Evolutionary conservation across 2,329 filamentous ascomycete genomes (phyloP).

Genomic region (Diaporthe sp.): DNA sequence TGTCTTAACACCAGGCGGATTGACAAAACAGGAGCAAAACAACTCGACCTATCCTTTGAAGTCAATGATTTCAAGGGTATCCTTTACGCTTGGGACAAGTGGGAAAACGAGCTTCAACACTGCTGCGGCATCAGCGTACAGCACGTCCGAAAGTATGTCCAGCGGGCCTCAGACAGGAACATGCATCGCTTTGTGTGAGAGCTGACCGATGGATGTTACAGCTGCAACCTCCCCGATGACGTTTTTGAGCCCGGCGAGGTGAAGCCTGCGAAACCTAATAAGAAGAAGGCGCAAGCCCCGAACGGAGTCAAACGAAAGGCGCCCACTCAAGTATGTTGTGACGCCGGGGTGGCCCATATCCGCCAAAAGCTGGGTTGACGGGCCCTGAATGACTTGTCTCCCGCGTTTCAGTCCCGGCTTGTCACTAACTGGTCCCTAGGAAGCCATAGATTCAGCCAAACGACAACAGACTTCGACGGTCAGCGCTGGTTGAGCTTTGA

Average conservation of each 20-base stretch:
- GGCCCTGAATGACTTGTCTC: not conserved
- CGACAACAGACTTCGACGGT: conserved; percentile 43
- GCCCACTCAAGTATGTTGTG: conserved; percentile 54
- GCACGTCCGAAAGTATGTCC: conserved; percentile 84
- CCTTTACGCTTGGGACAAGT: conserved; percentile 82
- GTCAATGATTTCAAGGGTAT: conserved; percentile 89
- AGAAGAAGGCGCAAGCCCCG: conserved; percentile 56
- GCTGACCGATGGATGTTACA: conserved; percentile 53
- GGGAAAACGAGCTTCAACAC: conserved; percentile 71
- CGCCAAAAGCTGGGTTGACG: conserved; percentile 18
- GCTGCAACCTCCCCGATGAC: conserved; percentile 89
- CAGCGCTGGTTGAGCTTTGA: conserved; percentile 47
- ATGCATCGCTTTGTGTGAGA: not conserved
- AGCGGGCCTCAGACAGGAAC: too few relatives aligned
- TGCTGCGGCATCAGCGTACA: conserved; percentile 77
- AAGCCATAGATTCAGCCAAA: conserved; percentile 35
- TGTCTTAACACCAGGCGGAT: conserved; percentile 46
- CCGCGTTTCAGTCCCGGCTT: not conserved
- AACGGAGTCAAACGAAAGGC: conserved; percentile 62
- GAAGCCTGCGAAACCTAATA: conserved; percentile 71
- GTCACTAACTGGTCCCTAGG: conserved; percentile 39
- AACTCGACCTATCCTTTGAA: conserved; percentile 82
- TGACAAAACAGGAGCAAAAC: conserved; percentile 70
- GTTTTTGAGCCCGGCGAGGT: conserved; percentile 86
- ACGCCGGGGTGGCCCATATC: conserved; percentile 27